Evolutionary conservation across 768 basidiomycete species (phyloP).

Genomic region (Podaxis sp.): DNA sequence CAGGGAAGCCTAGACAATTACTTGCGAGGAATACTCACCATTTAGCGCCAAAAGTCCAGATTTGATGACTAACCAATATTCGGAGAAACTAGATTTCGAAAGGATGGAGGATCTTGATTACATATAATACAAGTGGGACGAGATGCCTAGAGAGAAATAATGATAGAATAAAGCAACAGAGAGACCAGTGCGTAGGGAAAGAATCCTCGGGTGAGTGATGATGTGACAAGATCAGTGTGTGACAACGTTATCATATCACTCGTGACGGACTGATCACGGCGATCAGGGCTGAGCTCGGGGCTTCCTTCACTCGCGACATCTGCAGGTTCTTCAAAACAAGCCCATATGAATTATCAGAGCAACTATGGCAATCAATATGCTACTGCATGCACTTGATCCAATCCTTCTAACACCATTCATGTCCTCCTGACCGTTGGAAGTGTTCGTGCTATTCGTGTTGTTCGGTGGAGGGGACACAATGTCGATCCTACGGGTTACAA

Average conservation of each 20-base stretch:
- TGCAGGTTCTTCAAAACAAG: neutral
- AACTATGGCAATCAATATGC: neutral
- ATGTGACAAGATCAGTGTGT: conserved; percentile 10
- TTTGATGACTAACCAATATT: neutral
- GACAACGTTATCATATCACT: conserved; percentile 10
- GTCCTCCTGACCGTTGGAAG: conserved; percentile 1
- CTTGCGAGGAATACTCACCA: neutral
- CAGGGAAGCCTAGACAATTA: neutral
- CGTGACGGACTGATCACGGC: neutral
- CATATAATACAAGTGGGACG: conserved; percentile 9
- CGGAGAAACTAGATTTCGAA: neutral
- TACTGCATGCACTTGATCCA: neutral
- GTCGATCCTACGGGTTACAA: neutral
- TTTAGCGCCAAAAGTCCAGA: neutral
- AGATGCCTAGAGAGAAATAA: conserved; percentile 16
- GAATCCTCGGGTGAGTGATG: neutral
- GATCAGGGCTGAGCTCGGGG: neutral
- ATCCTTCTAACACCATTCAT: neutral
- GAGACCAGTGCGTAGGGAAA: neutral
- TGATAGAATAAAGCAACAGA: conserved; percentile 18
- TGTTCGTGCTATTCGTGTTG: neutral
- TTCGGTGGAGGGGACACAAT: neutral
- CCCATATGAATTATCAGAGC: neutral
- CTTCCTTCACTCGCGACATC: neutral
- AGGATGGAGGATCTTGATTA: neutral